phyloP scores from a whole-genome alignment of 2,329 filamentous ascomycete species.

The Davidsoniella virescens region DNA sequence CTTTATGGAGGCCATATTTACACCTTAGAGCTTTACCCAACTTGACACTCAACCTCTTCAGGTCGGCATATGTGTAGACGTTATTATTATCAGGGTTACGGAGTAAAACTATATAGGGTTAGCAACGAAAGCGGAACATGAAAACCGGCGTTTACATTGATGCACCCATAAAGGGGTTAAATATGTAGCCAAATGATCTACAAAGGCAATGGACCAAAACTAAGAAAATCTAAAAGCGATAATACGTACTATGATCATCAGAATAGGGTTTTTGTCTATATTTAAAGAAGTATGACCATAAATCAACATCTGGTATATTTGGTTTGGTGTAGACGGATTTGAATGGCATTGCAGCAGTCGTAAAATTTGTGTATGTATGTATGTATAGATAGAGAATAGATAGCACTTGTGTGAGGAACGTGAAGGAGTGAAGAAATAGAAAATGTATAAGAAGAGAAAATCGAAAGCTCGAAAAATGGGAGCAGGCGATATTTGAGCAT shows the following conservation, averaged over 20 bases:
- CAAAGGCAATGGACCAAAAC: neutral
- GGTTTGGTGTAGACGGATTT: constrained; percentile 48
- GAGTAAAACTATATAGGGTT: constrained; percentile 47
- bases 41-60: constrained; percentile 48
- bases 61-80: constrained; percentile 53
- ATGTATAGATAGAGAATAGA: neutral
- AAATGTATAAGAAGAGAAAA: neutral
- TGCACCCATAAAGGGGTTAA: neutral
- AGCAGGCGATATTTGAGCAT: neutral
- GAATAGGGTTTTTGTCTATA: constrained; percentile 46
- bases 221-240: too few species aligned
- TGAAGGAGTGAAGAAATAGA: neutral
- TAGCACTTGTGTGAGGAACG: neutral
- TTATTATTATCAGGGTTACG: constrained; percentile 54
- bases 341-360: constrained; percentile 44
- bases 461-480: neutral
- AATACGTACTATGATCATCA: constrained; percentile 52
- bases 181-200: neutral
- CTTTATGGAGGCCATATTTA: constrained; percentile 61
- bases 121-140: constrained; percentile 1
- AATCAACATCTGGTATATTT: constrained; percentile 55
- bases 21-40: constrained; percentile 69
- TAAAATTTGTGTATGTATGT: neutral
- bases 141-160: neutral
- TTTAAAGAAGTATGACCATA: constrained; percentile 69